phyloP scores from a whole-genome alignment of 345 rosid genomes.

The Salix viminalis region DNA sequence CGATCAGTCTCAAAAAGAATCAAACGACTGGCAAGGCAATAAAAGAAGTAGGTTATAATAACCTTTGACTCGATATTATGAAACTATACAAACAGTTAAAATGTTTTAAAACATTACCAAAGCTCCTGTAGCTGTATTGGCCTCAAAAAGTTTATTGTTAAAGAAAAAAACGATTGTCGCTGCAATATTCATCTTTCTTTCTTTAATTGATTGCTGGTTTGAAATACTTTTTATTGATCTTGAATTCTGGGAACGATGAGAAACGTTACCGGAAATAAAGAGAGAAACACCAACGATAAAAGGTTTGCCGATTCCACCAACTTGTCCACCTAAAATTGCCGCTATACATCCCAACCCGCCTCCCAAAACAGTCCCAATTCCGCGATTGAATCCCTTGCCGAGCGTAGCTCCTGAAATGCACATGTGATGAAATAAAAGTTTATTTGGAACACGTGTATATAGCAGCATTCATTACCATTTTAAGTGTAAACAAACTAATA shows the following conservation, averaged over 20 bases:
- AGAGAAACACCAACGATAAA: conserved; percentile 40
- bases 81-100: no score
- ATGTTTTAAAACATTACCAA: no score
- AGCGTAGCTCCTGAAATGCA: conserved; percentile 55
- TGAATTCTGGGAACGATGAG: background rate
- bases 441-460: background rate
- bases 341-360: conserved; percentile 55
- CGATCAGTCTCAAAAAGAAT: no score
- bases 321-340: conserved; percentile 39
- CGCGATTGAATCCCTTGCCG: conserved; percentile 66
- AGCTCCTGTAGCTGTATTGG: background rate
- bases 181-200: background rate
- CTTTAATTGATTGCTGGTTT: background rate
- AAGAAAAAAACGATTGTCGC: background rate
- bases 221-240: background rate
- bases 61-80: no score
- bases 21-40: no score
- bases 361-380: conserved; percentile 59
- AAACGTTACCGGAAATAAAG: conserved; percentile 45
- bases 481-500: background rate
- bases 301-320: conserved; percentile 45
- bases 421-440: background rate
- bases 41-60: no score
- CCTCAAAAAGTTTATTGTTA: background rate
- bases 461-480: background rate